Evolutionary conservation across 768 basidiomycete genomes (phyloP).

Genomic region (Xerocomellus amylosporus): DNA sequence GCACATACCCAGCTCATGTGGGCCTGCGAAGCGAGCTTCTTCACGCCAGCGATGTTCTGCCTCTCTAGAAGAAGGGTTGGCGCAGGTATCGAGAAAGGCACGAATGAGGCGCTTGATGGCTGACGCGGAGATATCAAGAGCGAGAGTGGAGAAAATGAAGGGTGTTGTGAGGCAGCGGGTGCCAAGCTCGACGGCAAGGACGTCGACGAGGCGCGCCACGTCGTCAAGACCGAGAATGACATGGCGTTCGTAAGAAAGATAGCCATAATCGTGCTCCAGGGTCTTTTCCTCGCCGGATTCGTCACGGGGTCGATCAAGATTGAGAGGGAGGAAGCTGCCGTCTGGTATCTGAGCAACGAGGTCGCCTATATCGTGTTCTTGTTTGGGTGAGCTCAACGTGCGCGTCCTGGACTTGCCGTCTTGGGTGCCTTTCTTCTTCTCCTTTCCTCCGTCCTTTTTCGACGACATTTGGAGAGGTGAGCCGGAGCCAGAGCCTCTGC

Average conservation of each 20-base stretch:
- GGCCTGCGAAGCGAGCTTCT: constrained; percentile 79
- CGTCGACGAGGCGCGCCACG: constrained; percentile 67
- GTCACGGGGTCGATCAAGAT: constrained; percentile 46
- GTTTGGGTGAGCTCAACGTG: constrained; percentile 40
- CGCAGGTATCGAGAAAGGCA: constrained; percentile 72
- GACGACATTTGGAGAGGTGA: constrained; percentile 17
- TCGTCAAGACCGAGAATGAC: constrained; percentile 76
- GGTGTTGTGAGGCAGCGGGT: constrained; percentile 80
- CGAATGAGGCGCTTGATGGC: constrained; percentile 74
- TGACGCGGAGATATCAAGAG: constrained; percentile 78
- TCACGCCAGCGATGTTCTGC: constrained; percentile 66
- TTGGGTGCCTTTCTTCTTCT: constrained; percentile 41
- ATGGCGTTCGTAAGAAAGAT: constrained; percentile 68
- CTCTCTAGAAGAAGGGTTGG: constrained; percentile 30
- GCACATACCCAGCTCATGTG: constrained; percentile 88
- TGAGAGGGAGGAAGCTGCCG: constrained; percentile 52
- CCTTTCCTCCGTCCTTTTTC: constrained; percentile 50
- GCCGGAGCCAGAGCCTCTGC: constrained; percentile 40
- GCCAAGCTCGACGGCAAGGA: constrained; percentile 66
- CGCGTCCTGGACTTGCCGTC: constrained; percentile 38
- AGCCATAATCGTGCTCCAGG: constrained; percentile 59
- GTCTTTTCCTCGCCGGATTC: constrained; percentile 39
- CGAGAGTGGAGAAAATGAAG: constrained; percentile 86
- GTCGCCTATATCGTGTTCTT: constrained; percentile 32
- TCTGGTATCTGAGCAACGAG: constrained; percentile 44